phyloP scores from a whole-genome alignment of 73 alveolate genomes.

The Tetrahymena malaccensis region DNA sequence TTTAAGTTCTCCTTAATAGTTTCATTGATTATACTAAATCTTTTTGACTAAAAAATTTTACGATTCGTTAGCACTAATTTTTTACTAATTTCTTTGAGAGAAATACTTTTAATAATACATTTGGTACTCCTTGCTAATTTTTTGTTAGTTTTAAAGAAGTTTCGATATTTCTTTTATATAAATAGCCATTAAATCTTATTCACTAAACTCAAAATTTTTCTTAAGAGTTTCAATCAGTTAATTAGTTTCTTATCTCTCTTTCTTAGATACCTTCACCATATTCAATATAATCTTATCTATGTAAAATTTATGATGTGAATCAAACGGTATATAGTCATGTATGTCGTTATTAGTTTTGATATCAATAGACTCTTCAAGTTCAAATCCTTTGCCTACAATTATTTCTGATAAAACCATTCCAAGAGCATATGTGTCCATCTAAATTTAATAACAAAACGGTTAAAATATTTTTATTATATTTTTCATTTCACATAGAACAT shows the following conservation, averaged over 20 bases:
- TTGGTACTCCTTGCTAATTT: background rate
- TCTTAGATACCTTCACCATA: background rate
- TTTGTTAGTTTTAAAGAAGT: background rate
- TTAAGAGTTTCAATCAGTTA: background rate
- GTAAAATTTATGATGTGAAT: background rate
- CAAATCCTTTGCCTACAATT: background rate
- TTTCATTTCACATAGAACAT: too few relatives aligned
- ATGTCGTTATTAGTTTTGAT: background rate
- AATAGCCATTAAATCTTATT: background rate
- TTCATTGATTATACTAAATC: background rate
- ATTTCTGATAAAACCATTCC: background rate
- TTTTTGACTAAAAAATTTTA: background rate
- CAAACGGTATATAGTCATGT: background rate
- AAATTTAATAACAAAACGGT: background rate
- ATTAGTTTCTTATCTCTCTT: background rate
- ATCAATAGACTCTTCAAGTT: background rate
- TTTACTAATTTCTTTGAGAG: background rate
- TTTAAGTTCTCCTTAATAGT: background rate
- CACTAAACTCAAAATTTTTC: background rate
- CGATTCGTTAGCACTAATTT: background rate
- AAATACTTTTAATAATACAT: background rate
- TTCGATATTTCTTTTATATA: background rate
- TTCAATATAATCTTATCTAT: background rate
- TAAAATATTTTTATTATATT: too few relatives aligned
- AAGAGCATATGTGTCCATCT: background rate